Evolutionary conservation across 2,329 filamentous ascomycete genomes (phyloP), one percentile per base, ranked within the genome.

Genomic region (Anthostomella pinea): DNA sequence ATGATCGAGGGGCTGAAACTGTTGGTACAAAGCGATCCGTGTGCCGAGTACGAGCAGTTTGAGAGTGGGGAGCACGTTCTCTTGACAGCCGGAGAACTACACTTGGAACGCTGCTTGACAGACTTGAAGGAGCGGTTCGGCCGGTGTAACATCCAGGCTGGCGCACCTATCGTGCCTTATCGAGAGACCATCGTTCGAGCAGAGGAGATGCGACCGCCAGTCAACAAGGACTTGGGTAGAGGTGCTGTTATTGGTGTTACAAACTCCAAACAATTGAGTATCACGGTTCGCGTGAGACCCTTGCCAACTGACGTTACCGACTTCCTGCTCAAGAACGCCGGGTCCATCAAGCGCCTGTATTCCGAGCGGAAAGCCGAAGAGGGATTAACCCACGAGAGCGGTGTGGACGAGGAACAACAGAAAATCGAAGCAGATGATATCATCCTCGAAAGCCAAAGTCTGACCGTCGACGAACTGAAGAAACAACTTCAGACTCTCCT

Each of bases 51-150:
- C 53, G 90, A 97, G 59, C 87, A 95, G 33, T 83, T 97, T 34
- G 77, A 83, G 38, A 96, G 84, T 50, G 93, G 93, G 38, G 93
- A 98, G 65, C 93, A 98, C 62, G 93, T 98, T 26, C 79, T 98
- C 15, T 65, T 95, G 23, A 97, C 93, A 1, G 93, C 93, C 5
- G 93, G 93, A 35, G 93, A 98, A 63, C 60, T 98, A 49, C 93
- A 98, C 66, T 72, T 98, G 3, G 93, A 98, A 64, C 75, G 93
- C 38, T 98, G 93, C 59, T 64, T 98, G 41, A 95, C 93, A 35
- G 93, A 98, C 67, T 71, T 98, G 17, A 79, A 88, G 44, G 93
- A 98, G 58, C 76, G 93, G 5, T 98, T 95, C 58, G 91, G 93
- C 5, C 83, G 81, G 46, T 97, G 94, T 58, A 91, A 97, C 49